A percentile compares a stretch with the other conserved stretches of the same genome.
These are phyloP conservation scores for Talaromyces sp. DNA, from an alignment of 2,329 filamentous ascomycete species.

Conservation along the genomic window DNA sequence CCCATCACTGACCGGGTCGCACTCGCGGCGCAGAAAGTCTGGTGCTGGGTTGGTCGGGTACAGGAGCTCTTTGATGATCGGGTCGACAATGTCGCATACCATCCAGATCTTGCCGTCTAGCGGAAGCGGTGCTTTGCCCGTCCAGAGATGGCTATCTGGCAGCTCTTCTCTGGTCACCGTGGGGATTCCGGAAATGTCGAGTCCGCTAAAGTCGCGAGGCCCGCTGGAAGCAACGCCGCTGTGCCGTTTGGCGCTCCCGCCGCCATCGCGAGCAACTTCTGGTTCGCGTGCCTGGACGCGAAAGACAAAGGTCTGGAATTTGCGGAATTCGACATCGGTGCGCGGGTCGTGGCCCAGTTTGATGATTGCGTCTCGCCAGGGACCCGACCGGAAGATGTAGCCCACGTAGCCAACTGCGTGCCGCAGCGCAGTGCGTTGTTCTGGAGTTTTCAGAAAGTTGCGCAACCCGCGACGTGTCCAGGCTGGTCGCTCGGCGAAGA, in stretches of 20 bases:
- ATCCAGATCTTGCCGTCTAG: conserved; percentile 90
- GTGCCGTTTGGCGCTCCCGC: conserved; percentile 20
- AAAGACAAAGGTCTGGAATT: conserved; percentile 87
- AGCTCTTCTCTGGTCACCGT: conserved; percentile 8
- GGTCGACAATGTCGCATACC: conserved; percentile 84
- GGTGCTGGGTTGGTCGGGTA: conserved; percentile 50
- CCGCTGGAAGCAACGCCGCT: conserved; percentile 9
- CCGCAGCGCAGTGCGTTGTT: conserved; percentile 56
- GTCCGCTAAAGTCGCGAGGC: conserved; percentile 8
- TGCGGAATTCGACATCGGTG: conserved; percentile 65
- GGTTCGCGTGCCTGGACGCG: conserved; percentile 51
- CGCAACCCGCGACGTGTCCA: conserved; percentile 80
- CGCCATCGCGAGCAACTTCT: conserved; percentile 27
- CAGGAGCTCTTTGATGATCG: conserved; percentile 62
- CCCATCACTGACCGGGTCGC: conserved; percentile 61
- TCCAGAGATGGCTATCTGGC: conserved; percentile 63
- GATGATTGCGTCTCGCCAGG: conserved; percentile 84
- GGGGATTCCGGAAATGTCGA: conserved; percentile 9
- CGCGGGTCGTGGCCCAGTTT: conserved; percentile 83
- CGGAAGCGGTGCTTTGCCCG: conserved; percentile 63
- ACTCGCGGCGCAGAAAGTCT: conserved; percentile 51
- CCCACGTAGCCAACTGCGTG: conserved; percentile 76
- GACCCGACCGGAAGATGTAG: conserved; percentile 88
- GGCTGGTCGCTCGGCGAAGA: conserved; percentile 70
- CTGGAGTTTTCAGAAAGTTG: conserved; percentile 58